These are phyloP conservation scores for Mangifera indica DNA, from an alignment of 345 rosid genomes.

Conservation along the genomic window DNA sequence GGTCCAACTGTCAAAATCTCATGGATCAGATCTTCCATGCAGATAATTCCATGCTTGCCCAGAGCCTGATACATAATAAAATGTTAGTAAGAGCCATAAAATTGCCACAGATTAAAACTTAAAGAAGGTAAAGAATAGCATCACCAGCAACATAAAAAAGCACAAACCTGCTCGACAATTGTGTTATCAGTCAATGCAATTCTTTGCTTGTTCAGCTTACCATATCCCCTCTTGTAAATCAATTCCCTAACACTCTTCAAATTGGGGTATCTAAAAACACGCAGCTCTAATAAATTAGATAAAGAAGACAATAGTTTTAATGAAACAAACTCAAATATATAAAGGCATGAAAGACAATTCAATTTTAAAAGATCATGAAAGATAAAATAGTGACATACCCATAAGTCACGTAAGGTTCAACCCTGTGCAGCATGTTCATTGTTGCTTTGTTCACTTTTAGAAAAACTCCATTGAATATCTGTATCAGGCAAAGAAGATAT, in stretches of 20 bases:
- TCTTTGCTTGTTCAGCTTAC: constrained; percentile 68
- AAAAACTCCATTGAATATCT: constrained; percentile 90
- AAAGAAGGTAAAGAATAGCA: neutral
- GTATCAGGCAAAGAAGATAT: neutral
- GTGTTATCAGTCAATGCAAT: constrained; percentile 67
- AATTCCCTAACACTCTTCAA: constrained; percentile 73
- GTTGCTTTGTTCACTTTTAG: constrained; percentile 72
- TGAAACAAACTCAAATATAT: neutral
- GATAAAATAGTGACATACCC: constrained; percentile 44
- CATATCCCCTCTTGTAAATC: constrained; percentile 79
- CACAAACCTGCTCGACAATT: constrained; percentile 53
- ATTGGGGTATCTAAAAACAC: constrained; percentile 60
- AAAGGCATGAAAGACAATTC: neutral
- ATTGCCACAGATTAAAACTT: neutral
- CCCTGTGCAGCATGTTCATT: constrained; percentile 74
- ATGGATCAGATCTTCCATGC: constrained; percentile 76
- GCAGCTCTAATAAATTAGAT: neutral
- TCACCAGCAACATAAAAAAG: neutral
- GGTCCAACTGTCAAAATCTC: constrained; percentile 90
- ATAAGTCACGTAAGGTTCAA: constrained; percentile 82
- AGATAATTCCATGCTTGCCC: constrained; percentile 66
- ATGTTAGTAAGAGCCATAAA: neutral
- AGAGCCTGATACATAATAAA: constrained; percentile 34
- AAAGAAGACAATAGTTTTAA: neutral
- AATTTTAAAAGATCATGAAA: no score